Base-by-base conservation (phyloP, 495 filamentous ascomycete genomes). In the Jackrogersella multiformis region DNA sequence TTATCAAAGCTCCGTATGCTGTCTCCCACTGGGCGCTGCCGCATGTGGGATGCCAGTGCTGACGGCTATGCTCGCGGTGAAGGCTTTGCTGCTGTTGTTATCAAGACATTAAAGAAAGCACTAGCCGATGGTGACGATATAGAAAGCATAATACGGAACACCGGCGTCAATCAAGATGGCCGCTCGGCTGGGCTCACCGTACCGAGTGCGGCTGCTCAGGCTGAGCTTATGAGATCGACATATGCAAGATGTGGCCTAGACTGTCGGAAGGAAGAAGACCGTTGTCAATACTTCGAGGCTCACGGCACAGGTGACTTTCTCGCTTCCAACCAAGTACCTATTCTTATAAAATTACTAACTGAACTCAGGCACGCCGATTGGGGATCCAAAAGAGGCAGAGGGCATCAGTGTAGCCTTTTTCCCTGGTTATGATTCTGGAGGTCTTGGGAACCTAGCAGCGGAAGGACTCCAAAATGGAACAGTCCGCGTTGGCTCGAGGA, bases 51-150 rank as follows among this genome's bases (percentile, higher is more conserved):
- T 61, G 73, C 76, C 0, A 45, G 56, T 0, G 88, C 87, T 0
- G 75, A 88, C 68, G 89, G 88, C 0, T 91, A 87, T 73, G 85
- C 72, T 0, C 75, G 88, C 4, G 88, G 78, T 2, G 89, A 92
- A 53, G 88, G 80, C 0, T 56, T 87, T 15, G 80, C 71, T 12
- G 76, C 77, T 0, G n/a, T 89, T 0, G 74, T 81, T 4, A 16
- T 91, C 2, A 91, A 90, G 69, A 67, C 57, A 7, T 71, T 89
- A 0, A 28, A 52, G 1, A 77, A 82, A 36, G 88, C 82, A 6
- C 18, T 82, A 4, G 18, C 32, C 1, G 80, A 83, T 54, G 74
- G 76, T 3, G 77, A 84, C 52, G 78, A 78, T 0, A 84, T 90
- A 36, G 78, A 86, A 9, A 83, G 80, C 13, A 77, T 91, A 0